A percentile compares a stretch with the other conserved stretches of the same genome.
Conservation (phyloP, 345 rosid species). For the Orychophragmus violaceus region DNA sequence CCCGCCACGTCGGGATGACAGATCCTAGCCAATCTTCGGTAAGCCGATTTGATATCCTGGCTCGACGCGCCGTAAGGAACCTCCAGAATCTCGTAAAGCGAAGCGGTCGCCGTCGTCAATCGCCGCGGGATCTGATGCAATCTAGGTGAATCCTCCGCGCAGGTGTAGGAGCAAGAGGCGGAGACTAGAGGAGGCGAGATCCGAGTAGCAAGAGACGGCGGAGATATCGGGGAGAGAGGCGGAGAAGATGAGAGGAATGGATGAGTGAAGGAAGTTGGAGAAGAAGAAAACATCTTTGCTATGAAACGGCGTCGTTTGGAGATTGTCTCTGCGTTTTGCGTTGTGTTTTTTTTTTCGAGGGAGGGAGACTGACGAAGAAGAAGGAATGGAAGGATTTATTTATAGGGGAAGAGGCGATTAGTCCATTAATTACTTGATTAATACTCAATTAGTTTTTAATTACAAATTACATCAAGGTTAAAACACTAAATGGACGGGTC, state of each 20-base stretch:
- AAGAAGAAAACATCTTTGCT: conserved; percentile 28
- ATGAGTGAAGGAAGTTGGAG: conserved; percentile 9
- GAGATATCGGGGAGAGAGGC: conserved; percentile 9
- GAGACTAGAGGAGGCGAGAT: not conserved
- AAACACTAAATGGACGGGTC: not conserved
- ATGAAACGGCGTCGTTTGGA: not conserved
- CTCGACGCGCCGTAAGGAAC: conserved; percentile 47
- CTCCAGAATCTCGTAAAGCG: conserved; percentile 66
- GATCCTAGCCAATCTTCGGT: conserved; percentile 57
- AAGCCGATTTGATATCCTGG: conserved; percentile 73
- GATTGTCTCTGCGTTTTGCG: not conserved
- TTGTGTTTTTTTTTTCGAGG: not conserved
- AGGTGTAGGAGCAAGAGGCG: conserved; percentile 12
- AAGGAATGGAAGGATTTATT: not conserved
- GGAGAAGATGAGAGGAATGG: conserved; percentile 8
- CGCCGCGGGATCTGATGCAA: conserved; percentile 11
- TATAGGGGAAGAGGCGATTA: not conserved
- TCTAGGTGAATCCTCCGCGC: not conserved
- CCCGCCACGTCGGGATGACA: conserved; percentile 69
- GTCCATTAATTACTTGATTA: not conserved
- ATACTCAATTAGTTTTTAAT: not conserved
- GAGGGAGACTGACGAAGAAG: not conserved
- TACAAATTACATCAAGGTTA: not conserved
- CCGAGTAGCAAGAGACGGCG: not conserved
- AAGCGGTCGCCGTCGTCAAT: conserved; percentile 23